These are phyloP conservation scores for Pugionium dolabratum DNA, from an alignment of 345 rosid species.

Conservation along the genomic window DNA sequence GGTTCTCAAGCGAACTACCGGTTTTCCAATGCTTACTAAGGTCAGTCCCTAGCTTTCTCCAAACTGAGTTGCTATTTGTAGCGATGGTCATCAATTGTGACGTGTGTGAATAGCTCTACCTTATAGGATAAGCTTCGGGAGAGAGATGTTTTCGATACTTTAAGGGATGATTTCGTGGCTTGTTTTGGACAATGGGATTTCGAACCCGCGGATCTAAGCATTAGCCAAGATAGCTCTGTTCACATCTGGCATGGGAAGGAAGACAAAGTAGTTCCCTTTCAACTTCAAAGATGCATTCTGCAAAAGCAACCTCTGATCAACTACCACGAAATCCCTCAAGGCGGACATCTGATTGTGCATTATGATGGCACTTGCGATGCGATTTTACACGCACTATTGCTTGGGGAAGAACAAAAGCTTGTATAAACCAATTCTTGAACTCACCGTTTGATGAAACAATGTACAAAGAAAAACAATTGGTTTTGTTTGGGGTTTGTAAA, in stretches of 20 bases:
- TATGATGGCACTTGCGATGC: constrained; percentile 66
- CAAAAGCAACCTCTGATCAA: constrained; percentile 68
- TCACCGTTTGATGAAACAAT: constrained; percentile 5
- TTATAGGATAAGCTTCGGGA: constrained; percentile 51
- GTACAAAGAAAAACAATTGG: background rate
- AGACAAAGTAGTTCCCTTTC: constrained; percentile 81
- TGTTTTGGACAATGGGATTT: constrained; percentile 84
- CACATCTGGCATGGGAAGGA: constrained; percentile 86
- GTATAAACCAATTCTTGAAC: constrained; percentile 26
- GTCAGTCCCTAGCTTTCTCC: constrained; percentile 38
- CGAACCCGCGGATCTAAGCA: constrained; percentile 62
- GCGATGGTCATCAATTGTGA: constrained; percentile 21
- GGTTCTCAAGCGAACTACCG: constrained; percentile 56
- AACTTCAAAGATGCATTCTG: constrained; percentile 67
- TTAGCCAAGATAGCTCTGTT: constrained; percentile 44
- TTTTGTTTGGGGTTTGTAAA: constrained; percentile 17
- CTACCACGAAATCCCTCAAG: constrained; percentile 80
- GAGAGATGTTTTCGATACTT: constrained; percentile 56
- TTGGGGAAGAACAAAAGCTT: constrained; percentile 53
- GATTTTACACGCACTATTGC: constrained; percentile 57
- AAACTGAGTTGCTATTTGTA: background rate
- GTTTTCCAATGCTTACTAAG: constrained; percentile 85
- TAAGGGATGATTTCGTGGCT: constrained; percentile 54
- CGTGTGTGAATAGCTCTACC: background rate
- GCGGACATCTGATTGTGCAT: constrained; percentile 84